phyloP scores from a whole-genome alignment of 2,329 filamentous ascomycete genomes.

The Monosporascus sp. region DNA sequence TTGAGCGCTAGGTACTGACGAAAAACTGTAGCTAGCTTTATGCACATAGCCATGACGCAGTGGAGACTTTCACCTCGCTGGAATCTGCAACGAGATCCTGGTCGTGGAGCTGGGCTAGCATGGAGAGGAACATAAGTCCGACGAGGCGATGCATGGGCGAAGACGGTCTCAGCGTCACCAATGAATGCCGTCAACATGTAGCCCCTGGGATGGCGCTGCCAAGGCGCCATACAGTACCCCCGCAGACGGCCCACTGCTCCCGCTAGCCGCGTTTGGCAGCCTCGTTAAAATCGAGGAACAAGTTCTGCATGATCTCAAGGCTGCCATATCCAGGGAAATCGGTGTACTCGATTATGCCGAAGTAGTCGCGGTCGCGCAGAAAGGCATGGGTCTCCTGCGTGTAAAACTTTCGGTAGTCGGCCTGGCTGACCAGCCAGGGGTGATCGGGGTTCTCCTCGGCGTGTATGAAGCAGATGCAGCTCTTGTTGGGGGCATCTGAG shows the following conservation, averaged over 20 bases:
- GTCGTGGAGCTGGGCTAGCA: constrained; percentile 32
- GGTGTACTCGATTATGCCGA: constrained; percentile 39
- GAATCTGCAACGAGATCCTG: constrained; percentile 26
- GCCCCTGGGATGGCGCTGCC: constrained; percentile 17
- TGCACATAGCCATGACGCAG: constrained; percentile 32
- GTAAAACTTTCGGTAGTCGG: constrained; percentile 23
- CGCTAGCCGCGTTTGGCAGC: constrained; percentile 27
- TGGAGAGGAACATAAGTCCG: constrained; percentile 33
- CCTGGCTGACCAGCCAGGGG: constrained; percentile 26
- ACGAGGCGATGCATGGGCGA: constrained; percentile 15
- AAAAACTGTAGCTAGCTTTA: constrained; percentile 14
- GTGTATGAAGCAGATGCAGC: constrained; percentile 28
- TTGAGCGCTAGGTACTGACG: constrained; percentile 15
- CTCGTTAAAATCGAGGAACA: constrained; percentile 34
- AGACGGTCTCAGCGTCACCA: constrained; percentile 22
- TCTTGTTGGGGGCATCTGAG: constrained; percentile 17
- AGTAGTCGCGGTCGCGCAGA: constrained; percentile 32
- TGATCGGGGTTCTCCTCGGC: constrained; percentile 27
- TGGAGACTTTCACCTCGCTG: constrained; percentile 33
- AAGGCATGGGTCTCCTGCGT: constrained; percentile 12
- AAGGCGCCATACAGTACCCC: constrained; percentile 29
- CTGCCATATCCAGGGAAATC: constrained; percentile 35
- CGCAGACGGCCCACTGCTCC: constrained; percentile 37
- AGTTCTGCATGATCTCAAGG: constrained; percentile 39
- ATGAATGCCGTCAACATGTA: constrained; percentile 17